These are phyloP conservation scores for Zygoascus ofunaensis DNA, from an alignment of 805 yeast species.

Conservation along the genomic window DNA sequence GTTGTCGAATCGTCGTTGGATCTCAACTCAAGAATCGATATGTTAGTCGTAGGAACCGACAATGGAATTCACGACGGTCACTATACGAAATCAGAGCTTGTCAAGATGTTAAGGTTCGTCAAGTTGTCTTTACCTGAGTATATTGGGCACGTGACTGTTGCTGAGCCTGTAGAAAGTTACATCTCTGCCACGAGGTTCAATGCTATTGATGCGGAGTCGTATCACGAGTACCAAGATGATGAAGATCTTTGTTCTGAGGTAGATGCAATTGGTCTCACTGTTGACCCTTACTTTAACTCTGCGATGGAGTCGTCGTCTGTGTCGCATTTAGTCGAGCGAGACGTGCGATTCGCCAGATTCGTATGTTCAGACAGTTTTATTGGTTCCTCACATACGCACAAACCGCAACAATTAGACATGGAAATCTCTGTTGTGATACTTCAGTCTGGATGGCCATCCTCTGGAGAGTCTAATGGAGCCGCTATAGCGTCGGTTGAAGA, in stretches of 20 bases:
- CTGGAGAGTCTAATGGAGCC: slow-evolving; percentile 58
- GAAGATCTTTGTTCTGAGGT: slow-evolving; percentile 67
- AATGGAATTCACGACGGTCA: slow-evolving; percentile 14
- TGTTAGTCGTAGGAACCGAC: slow-evolving; percentile 20
- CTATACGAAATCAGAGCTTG: slow-evolving; percentile 16
- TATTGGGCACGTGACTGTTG: slow-evolving; percentile 56
- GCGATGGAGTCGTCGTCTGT: slow-evolving; percentile 49
- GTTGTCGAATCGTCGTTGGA: slow-evolving; percentile 9
- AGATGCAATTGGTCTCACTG: slow-evolving; percentile 72
- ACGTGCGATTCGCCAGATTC: slow-evolving; percentile 42
- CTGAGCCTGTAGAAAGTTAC: slow-evolving; percentile 76
- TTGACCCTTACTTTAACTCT: slow-evolving; percentile 63
- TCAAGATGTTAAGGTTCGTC: slow-evolving; percentile 14
- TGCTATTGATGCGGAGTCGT: slow-evolving; percentile 13
- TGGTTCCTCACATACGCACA: slow-evolving; percentile 14
- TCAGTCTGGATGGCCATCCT: slow-evolving; percentile 86
- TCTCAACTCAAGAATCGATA: slow-evolving; percentile 13
- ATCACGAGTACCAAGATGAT: slow-evolving; percentile 24
- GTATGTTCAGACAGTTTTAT: slow-evolving; percentile 38
- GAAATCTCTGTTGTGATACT: slow-evolving; percentile 45
- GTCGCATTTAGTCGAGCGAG: slow-evolving; percentile 55
- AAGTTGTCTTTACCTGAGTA: slow-evolving; percentile 8
- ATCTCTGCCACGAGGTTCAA: slow-evolving; percentile 16
- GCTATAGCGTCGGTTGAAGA: slow-evolving; percentile 64
- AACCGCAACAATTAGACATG: neutral